phyloP scores from a whole-genome alignment of 1,284 basidiomycete genomes.

The Sanghuangporus sanghuang region DNA sequence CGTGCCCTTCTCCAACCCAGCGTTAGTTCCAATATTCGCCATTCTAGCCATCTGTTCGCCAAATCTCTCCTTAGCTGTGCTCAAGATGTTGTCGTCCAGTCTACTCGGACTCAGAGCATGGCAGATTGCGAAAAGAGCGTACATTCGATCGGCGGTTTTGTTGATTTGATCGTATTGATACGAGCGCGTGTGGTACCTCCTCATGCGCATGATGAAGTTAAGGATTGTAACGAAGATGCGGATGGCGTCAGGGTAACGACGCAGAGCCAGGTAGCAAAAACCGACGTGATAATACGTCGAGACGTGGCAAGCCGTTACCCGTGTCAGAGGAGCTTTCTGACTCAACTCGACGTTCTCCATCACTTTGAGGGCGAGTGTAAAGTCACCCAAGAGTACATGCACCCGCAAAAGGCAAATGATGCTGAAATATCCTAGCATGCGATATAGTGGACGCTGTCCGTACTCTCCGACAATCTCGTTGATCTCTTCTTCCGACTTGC shows the following conservation, averaged over 20 bases:
- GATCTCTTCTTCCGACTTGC: slow-evolving; percentile 78
- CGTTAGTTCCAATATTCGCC: slow-evolving; percentile 38
- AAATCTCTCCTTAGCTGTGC: slow-evolving; percentile 89
- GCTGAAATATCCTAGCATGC: slow-evolving; percentile 97
- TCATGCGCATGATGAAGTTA: slow-evolving; percentile 89
- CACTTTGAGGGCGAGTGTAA: slow-evolving; percentile 91
- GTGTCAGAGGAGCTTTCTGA: slow-evolving; percentile 83
- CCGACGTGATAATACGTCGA: slow-evolving; percentile 94
- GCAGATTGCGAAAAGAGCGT: slow-evolving; percentile 91
- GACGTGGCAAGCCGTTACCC: slow-evolving; percentile 93
- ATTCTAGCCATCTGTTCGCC: slow-evolving; percentile 89
- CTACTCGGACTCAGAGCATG: slow-evolving; percentile 87
- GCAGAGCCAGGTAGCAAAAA: slow-evolving; percentile 93
- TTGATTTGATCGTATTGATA: slow-evolving; percentile 98
- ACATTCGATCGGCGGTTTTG: slow-evolving; percentile 98
- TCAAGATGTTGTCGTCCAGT: slow-evolving; percentile 92
- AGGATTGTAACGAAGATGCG: slow-evolving; percentile 90
- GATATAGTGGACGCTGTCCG: slow-evolving; percentile 85
- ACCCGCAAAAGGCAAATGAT: slow-evolving; percentile 94
- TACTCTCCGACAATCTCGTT: slow-evolving; percentile 91
- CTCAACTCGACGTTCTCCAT: slow-evolving; percentile 91
- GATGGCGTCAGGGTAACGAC: slow-evolving; percentile 93
- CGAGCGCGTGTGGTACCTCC: slow-evolving; percentile 92
- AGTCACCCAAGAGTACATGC: slow-evolving; percentile 94
- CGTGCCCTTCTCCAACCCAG: slow-evolving; percentile 39